Evolutionary conservation across 75 land plant genomes (phyloP), one percentile per base, ranked within the genome.

Genomic region (Picea sitchensis): DNA sequence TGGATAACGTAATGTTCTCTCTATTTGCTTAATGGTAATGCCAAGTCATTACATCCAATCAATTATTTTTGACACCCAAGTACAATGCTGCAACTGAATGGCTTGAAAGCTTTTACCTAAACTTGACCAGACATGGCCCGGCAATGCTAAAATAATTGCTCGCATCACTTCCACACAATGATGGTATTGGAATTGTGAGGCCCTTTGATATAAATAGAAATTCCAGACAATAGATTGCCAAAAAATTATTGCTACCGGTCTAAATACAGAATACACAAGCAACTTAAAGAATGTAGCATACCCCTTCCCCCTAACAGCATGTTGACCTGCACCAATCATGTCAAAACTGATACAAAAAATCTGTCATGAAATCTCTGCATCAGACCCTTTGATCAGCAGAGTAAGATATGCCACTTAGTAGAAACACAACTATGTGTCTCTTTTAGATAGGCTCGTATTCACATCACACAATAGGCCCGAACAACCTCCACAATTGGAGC

Each of bases 401-500:
- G 44, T 51, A 51, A 51, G 56, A 51, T 51, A 51, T 9, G 56
- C 56, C 11, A 51, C 56, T 51, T 11, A 0, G 56, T 51, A 51
- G 56, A 12, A 51, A 51, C 11, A 9, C 56, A 51, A 51, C 12
- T 51, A 51, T 51, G 9, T 0, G 56, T 51, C 56, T 51, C 56
- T 51, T 51, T 51, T 9, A 9, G 56, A 51, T 9, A 51, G 56
- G 56, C 11, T 9, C 56, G 9, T 75, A 58, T 75, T 75, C 31
- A 90, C 90, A 90, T 75, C 86, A 92, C 84, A 14, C 90, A 92
- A 69, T 90, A 96, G 57, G 98, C 98, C 77, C 98, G 88, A 54
- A 96, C 79, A 75, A 96, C 98, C 87, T 96, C 98, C 44, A 93
- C 84, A 77, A 96, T 94, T n/a, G 98, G 96, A 59, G 98, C 98